Percentiles rank a stretch among this genome's conserved stretches.
phyloP scores from a whole-genome alignment of 208 protist genomes.

The Leptomonas pyrrhocoris region DNA sequence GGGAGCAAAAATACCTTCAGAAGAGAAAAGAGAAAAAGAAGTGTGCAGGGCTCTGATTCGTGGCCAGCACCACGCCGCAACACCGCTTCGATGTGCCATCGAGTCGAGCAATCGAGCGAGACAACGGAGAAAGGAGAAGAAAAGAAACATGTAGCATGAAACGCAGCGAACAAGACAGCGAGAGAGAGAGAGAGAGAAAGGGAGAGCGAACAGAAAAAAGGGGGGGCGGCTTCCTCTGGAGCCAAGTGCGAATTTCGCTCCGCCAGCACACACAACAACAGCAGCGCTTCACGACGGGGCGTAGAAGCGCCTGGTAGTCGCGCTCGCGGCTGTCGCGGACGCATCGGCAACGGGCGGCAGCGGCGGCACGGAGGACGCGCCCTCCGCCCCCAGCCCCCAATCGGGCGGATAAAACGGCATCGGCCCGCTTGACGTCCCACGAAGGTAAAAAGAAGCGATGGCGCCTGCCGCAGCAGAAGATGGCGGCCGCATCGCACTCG shows the following conservation, averaged over 20 bases:
- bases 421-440: background rate
- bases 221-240: no score
- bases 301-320: constrained; percentile 1
- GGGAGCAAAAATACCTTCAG: background rate
- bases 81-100: background rate
- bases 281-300: background rate
- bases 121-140: no score
- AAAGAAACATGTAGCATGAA: background rate
- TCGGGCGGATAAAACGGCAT: constrained; percentile 7
- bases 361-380: background rate
- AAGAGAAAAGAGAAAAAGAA: no score
- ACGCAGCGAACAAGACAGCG: background rate
- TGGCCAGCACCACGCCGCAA: no score
- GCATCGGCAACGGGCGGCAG: background rate
- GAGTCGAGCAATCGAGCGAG: background rate
- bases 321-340: background rate
- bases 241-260: background rate
- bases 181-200: constrained; percentile 3
- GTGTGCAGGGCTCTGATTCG: no score
- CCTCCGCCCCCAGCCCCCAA: constrained; percentile 1
- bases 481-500: background rate
- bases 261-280: background rate
- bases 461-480: background rate
- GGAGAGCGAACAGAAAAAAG: constrained; percentile 11
- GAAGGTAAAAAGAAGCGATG: background rate